These are phyloP conservation scores for Fusarium cicatricum DNA, from an alignment of 2,329 filamentous ascomycete species.

Conservation along the genomic window DNA sequence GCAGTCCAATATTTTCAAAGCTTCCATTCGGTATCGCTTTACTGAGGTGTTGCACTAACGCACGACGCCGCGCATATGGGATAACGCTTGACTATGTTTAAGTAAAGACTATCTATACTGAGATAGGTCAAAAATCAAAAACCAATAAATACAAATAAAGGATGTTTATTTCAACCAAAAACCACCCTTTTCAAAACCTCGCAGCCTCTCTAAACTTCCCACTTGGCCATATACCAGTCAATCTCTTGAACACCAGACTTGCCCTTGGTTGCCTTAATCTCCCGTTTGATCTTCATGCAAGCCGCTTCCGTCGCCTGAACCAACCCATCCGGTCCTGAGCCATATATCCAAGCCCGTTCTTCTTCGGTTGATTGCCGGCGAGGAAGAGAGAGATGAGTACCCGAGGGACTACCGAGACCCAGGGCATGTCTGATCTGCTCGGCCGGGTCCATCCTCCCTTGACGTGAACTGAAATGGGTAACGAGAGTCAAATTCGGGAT, in stretches of 20 bases:
- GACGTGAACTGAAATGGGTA: conserved; percentile 6
- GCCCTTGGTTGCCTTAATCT: background rate
- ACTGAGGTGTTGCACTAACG: too few relatives aligned
- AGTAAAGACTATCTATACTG: too few relatives aligned
- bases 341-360: conserved; percentile 5
- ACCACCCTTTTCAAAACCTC: too few relatives aligned
- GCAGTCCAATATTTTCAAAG: too few relatives aligned
- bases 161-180: too few relatives aligned
- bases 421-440: background rate
- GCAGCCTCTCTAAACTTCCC: background rate
- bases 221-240: conserved; percentile 15
- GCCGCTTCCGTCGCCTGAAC: background rate
- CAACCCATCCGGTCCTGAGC: conserved; percentile 7
- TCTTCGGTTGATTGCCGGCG: too few relatives aligned
- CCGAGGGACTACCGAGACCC: background rate
- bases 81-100: too few relatives aligned
- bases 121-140: too few relatives aligned
- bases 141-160: too few relatives aligned
- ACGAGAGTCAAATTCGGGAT: background rate
- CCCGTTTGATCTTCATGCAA: background rate
- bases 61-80: too few relatives aligned
- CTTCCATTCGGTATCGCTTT: too few relatives aligned
- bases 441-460: background rate
- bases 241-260: background rate
- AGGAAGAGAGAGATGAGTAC: background rate